A percentile compares a stretch with the other conserved stretches of the same genome.
Conservation (phyloP, 83 land plant species). For the Picea engelmannii region DNA sequence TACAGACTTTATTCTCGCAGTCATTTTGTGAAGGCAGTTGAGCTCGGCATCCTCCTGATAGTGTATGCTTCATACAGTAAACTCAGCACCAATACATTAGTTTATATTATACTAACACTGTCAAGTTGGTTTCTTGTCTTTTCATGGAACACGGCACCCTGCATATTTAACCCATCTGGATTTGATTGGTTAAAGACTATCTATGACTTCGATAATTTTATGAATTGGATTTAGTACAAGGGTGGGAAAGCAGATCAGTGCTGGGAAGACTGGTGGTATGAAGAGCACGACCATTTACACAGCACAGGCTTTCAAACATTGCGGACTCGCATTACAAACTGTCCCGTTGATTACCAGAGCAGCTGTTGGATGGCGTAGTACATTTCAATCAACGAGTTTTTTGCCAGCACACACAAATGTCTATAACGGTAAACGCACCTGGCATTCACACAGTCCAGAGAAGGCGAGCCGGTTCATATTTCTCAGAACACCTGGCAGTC, state of each 20-base stretch:
- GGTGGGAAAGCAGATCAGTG: conserved; percentile 73
- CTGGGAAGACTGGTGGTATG: conserved; percentile 97
- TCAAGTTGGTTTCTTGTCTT: conserved; percentile 92
- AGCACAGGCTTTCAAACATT: conserved; percentile 48
- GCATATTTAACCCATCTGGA: conserved; percentile 90
- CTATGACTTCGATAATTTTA: conserved; percentile 85
- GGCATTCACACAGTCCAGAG: too few species aligned
- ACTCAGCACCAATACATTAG: conserved; percentile 41
- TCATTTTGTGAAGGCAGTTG: too few species aligned
- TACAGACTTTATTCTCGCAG: too few species aligned
- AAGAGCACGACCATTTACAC: conserved; percentile 80
- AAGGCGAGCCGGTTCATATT: too few species aligned
- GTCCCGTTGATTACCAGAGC: too few species aligned
- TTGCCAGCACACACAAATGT: conserved; percentile 11
- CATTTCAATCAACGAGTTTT: too few species aligned
- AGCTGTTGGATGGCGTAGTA: too few species aligned
- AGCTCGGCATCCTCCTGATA: conserved; percentile 52
- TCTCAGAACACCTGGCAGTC: too few species aligned
- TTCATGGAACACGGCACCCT: conserved; percentile 92
- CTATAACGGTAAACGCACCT: too few species aligned
- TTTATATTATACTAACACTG: conserved; percentile 75
- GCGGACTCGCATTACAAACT: too few species aligned
- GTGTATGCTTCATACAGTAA: conserved; percentile 73
- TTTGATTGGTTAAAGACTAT: conserved; percentile 94
- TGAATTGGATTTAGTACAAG: conserved; percentile 82